Percentiles rank a stretch among this genome's conserved stretches.
phyloP scores from a whole-genome alignment of 2,329 filamentous ascomycete genomes.

The Botrytis sinoallii region DNA sequence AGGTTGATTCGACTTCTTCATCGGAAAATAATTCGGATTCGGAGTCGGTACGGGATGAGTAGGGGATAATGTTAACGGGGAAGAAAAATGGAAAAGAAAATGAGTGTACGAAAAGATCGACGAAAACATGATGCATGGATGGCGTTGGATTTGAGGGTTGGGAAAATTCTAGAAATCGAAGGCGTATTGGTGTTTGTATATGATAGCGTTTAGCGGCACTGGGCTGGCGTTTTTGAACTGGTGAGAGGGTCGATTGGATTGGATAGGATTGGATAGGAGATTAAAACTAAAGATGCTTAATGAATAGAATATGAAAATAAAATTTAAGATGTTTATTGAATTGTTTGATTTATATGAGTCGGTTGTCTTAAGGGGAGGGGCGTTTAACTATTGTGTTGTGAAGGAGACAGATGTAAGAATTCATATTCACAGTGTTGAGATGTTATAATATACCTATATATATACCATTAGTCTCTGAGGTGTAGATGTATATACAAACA shows the following conservation, averaged over 20 bases:
- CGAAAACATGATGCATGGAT: not conserved
- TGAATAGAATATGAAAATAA: not conserved
- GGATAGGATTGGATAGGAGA: not conserved
- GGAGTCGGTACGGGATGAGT: not conserved
- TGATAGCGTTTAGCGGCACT: conserved; percentile 19
- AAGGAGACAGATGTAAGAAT: not conserved
- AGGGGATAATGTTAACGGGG: not conserved
- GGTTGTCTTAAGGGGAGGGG: not conserved
- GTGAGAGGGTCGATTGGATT: not conserved
- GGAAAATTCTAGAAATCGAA: not conserved
- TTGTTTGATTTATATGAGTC: not conserved
- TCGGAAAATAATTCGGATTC: not conserved
- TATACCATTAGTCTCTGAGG: not conserved
- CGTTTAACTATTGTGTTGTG: not conserved
- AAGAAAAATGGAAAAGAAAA: not conserved
- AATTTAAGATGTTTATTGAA: not conserved
- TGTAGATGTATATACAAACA: not conserved
- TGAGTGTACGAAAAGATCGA: not conserved
- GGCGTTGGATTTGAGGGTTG: not conserved
- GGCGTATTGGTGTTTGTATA: not conserved
- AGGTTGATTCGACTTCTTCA: conserved; percentile 1
- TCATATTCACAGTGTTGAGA: not conserved
- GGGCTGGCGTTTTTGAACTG: not conserved
- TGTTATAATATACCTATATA: not conserved
- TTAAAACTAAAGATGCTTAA: not conserved